Conservation (phyloP, 169 alveolate species). For the Eimeria falciformis region DNA sequence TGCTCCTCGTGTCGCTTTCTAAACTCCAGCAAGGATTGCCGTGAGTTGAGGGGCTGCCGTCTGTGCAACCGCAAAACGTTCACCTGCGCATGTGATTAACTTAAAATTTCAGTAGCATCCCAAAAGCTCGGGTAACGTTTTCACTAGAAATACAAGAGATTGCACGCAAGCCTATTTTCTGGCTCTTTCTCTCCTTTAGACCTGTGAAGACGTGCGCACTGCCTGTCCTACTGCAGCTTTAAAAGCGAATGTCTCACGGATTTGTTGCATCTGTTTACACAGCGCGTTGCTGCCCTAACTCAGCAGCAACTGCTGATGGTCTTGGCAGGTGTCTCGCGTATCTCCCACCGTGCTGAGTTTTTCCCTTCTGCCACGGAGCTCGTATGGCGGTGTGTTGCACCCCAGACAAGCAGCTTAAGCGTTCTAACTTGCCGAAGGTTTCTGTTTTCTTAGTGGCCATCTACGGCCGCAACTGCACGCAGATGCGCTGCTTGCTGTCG, state of each 20-base stretch:
- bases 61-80: no score
- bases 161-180: no score
- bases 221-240: no score
- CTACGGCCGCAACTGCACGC: background rate
- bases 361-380: background rate
- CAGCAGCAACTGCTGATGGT: background rate
- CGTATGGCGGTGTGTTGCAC: background rate
- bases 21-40: background rate
- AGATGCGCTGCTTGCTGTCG: background rate
- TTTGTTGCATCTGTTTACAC: background rate
- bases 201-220: no score
- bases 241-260: background rate
- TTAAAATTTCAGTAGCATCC: no score
- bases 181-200: no score
- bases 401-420: no score
- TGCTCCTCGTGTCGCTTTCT: background rate
- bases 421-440: no score
- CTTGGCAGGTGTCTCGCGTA: background rate
- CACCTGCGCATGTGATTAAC: no score
- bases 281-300: background rate
- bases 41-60: background rate
- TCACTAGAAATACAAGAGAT: no score
- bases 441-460: background rate
- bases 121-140: no score
- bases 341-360: background rate